Evolutionary conservation across 169 alveolate genomes (phyloP).

Genomic region (Plasmodium vivax): DNA sequence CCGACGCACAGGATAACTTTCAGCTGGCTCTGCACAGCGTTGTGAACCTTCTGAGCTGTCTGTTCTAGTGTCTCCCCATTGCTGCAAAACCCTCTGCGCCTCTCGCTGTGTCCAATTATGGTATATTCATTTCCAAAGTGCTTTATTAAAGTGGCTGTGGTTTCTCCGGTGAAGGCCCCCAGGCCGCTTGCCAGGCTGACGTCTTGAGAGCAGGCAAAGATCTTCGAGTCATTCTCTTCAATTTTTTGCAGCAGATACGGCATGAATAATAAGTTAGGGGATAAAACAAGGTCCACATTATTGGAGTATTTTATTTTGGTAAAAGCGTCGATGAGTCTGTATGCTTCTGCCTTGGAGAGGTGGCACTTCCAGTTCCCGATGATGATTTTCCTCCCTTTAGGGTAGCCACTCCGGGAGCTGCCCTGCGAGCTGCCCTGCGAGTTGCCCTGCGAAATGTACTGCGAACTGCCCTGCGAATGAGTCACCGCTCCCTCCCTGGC

Average conservation of each 20-base stretch:
- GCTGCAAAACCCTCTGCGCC: constrained; percentile 33
- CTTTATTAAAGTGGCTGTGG: constrained; percentile 80
- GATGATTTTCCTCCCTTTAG: constrained; percentile 33
- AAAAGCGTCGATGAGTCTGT: constrained; percentile 25
- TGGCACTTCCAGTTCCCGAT: constrained; percentile 73
- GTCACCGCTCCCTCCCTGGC: background rate
- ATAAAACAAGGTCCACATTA: constrained; percentile 29
- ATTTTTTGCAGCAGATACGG: constrained; percentile 57
- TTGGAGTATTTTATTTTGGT: constrained; percentile 55
- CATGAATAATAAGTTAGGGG: constrained; percentile 54
- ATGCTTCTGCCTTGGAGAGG: constrained; percentile 56
- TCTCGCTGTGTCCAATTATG: constrained; percentile 73
- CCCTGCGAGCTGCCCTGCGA: background rate
- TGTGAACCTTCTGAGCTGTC: constrained; percentile 27
- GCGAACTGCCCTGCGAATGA: background rate
- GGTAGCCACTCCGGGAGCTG: background rate
- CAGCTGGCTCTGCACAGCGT: constrained; percentile 39
- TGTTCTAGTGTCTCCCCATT: constrained; percentile 44
- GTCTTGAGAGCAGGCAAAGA: constrained; percentile 63
- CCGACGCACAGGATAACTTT: constrained; percentile 67
- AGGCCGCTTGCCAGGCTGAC: constrained; percentile 69
- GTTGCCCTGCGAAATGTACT: background rate
- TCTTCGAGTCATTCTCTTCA: constrained; percentile 47
- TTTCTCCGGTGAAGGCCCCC: constrained; percentile 86
- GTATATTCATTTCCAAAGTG: constrained; percentile 41